These are phyloP conservation scores for Agrocybe chaxingu DNA, from an alignment of 768 basidiomycete genomes.

Conservation along the genomic window DNA sequence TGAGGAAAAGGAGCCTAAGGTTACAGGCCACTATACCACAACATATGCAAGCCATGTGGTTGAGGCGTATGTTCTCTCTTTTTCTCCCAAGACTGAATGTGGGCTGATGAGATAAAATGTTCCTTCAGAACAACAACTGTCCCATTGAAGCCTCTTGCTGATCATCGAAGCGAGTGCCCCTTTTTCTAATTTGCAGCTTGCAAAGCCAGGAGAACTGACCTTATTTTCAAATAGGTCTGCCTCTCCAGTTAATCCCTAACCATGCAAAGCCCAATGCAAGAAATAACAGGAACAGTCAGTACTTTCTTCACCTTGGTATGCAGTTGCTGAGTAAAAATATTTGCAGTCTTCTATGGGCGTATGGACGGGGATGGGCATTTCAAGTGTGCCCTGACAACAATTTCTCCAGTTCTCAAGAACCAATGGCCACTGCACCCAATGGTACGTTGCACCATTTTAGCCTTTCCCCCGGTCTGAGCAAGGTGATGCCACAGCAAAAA, in stretches of 20 bases:
- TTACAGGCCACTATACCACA: constrained; percentile 58
- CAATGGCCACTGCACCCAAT: constrained; percentile 41
- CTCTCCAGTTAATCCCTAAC: constrained; percentile 33
- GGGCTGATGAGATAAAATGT: not conserved
- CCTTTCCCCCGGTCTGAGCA: not conserved
- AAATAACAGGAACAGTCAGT: constrained; percentile 20
- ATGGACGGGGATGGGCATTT: constrained; percentile 52
- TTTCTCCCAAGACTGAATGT: not conserved
- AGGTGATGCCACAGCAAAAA: constrained; percentile 50
- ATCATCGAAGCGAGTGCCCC: constrained; percentile 44
- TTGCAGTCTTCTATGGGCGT: constrained; percentile 52
- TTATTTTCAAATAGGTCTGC: constrained; percentile 35
- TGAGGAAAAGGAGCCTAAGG: constrained; percentile 10
- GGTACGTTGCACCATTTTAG: constrained; percentile 17
- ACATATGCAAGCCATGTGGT: constrained; percentile 35
- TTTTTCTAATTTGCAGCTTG: not conserved
- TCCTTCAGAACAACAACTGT: constrained; percentile 46
- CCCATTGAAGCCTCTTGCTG: constrained; percentile 47
- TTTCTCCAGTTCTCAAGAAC: constrained; percentile 49
- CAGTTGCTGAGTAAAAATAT: not conserved
- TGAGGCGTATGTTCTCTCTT: constrained; percentile 43
- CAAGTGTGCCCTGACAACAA: constrained; percentile 59
- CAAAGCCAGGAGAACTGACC: not conserved
- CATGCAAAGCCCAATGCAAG: constrained; percentile 24
- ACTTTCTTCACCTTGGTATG: not conserved